These are phyloP conservation scores for Seminavis robusta DNA, from an alignment of 108 stramenopile genomes.

Conservation along the genomic window DNA sequence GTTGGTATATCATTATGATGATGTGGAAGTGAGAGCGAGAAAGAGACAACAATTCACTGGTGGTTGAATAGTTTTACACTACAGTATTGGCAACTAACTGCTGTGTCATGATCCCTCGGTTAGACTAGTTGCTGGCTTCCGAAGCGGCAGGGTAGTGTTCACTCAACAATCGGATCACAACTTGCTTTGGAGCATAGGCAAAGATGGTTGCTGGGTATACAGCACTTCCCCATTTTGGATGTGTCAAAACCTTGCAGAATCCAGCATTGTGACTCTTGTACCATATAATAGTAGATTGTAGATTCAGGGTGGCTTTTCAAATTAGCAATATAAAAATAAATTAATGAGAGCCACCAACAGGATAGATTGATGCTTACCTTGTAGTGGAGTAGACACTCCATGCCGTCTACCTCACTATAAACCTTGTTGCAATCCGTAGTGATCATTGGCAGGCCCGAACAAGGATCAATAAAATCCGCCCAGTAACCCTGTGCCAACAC, in stretches of 20 bases:
- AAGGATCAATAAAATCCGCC: constrained; percentile 98
- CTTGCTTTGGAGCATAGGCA: constrained; percentile 61
- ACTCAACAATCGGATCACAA: constrained; percentile 47
- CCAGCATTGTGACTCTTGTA: constrained; percentile 92
- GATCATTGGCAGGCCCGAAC: constrained; percentile 94
- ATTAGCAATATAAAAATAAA: no score
- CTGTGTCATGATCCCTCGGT: no score
- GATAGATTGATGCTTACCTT: no score
- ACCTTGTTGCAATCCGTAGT: constrained; percentile 66
- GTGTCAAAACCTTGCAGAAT: constrained; percentile 94
- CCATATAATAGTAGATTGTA: no score
- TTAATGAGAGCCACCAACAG: no score
- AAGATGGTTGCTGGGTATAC: constrained; percentile 97
- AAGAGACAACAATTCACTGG: no score
- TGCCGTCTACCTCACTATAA: constrained; percentile 93
- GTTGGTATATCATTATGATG: neutral
- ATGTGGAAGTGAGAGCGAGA: no score
- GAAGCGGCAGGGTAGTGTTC: no score
- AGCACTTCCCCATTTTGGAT: constrained; percentile 92
- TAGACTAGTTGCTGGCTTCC: no score
- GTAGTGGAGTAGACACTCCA: constrained; percentile 85
- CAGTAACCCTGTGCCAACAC: constrained; percentile 64
- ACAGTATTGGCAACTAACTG: no score
- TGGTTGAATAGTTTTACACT: no score
- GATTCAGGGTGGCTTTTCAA: no score